Conservation (phyloP, 352 stramenopile genomes). For the Proteromonas lacertae region DNA sequence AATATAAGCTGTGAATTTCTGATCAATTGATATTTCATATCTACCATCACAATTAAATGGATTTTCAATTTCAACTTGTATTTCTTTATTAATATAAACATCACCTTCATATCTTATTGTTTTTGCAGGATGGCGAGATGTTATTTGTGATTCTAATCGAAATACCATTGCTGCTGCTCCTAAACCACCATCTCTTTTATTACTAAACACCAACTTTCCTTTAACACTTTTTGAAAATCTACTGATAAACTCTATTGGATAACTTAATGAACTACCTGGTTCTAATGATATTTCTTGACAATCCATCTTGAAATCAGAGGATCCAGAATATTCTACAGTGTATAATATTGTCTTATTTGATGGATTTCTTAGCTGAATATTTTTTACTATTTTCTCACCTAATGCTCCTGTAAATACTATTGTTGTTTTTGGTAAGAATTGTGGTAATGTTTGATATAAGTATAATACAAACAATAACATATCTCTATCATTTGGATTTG, state of each 20-base stretch:
- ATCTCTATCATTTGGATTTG: conserved; percentile 24
- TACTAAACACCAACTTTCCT: conserved; percentile 31
- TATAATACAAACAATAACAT: conserved; percentile 42
- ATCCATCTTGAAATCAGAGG: conserved; percentile 7
- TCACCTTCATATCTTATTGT: conserved; percentile 31
- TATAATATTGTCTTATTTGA: conserved; percentile 35
- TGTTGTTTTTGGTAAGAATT: conserved; percentile 55
- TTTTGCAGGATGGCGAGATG: conserved; percentile 24
- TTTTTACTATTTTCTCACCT: conserved; percentile 42
- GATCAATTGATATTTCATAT: conserved; percentile 30
- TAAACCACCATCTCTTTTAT: conserved; percentile 3
- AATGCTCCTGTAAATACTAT: conserved; percentile 55
- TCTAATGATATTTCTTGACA: background rate
- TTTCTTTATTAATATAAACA: conserved; percentile 27
- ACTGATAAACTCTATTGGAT: background rate
- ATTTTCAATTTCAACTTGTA: conserved; percentile 40
- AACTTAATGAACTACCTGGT: background rate
- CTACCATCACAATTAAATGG: conserved; percentile 26
- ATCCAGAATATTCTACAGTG: conserved; percentile 34
- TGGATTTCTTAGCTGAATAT: conserved; percentile 61
- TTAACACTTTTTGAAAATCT: conserved; percentile 13
- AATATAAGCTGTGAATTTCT: conserved; percentile 6
- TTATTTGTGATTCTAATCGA: conserved; percentile 34
- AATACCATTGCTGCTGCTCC: conserved; percentile 43
- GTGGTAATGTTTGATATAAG: conserved; percentile 29